phyloP scores from a whole-genome alignment of 2,329 filamentous ascomycete species.

The Aspergillus chevalieri region DNA sequence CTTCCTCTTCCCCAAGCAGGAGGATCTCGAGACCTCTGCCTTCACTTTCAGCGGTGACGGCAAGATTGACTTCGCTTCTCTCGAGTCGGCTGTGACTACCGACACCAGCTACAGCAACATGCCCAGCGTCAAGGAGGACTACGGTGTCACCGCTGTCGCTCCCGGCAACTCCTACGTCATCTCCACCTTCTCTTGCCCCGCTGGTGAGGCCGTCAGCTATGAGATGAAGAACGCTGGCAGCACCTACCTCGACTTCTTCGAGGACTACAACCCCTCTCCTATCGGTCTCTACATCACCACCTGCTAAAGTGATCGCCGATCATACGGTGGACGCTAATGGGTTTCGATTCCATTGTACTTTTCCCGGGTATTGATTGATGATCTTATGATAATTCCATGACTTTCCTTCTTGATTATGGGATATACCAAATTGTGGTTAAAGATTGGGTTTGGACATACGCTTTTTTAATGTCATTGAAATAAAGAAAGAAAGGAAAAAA shows the following conservation, averaged over 20 bases:
- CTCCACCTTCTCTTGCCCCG: slow-evolving; percentile 50
- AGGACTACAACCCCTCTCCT: slow-evolving; percentile 55
- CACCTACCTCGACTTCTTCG: slow-evolving; percentile 55
- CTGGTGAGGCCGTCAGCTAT: slow-evolving; percentile 47
- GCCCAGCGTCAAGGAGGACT: slow-evolving; percentile 42
- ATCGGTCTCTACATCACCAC: slow-evolving; percentile 39
- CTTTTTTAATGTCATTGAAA: background rate
- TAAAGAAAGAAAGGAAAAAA: background rate
- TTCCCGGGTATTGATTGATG: background rate
- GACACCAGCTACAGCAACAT: slow-evolving; percentile 51
- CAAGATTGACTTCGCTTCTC: slow-evolving; percentile 47
- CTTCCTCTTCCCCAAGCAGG: slow-evolving; percentile 57
- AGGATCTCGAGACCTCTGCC: slow-evolving; percentile 54
- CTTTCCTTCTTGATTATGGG: slow-evolving; percentile 1
- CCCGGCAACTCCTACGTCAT: slow-evolving; percentile 53
- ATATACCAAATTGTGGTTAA: background rate
- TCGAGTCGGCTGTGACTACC: slow-evolving; percentile 42
- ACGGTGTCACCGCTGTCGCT: slow-evolving; percentile 40
- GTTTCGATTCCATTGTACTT: background rate
- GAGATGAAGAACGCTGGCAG: slow-evolving; percentile 47
- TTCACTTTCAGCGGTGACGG: slow-evolving; percentile 53
- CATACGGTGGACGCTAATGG: slow-evolving; percentile 13
- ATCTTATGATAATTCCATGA: slow-evolving; percentile 3
- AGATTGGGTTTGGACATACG: background rate
- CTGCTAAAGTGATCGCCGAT: slow-evolving; percentile 22